A percentile compares a stretch with the other conserved stretches of the same genome.
Conservation (phyloP, 2,329 filamentous ascomycete genomes). For the Mollisia scopiformis region DNA sequence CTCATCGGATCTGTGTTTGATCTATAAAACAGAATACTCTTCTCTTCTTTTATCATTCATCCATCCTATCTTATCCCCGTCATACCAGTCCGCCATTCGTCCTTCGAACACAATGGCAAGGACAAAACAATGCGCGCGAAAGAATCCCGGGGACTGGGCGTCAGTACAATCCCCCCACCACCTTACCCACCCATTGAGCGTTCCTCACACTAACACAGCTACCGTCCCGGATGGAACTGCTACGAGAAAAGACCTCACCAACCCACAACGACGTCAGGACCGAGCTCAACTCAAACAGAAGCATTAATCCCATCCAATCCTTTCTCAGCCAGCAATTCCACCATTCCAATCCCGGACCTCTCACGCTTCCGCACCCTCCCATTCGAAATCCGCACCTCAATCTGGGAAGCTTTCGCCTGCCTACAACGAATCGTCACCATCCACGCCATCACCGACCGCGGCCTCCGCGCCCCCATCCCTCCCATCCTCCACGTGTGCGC, state of each 20-base stretch:
- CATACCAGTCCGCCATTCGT: neutral
- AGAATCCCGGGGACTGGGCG: neutral
- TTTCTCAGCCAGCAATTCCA: too few species aligned
- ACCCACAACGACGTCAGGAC: neutral
- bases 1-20: neutral
- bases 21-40: neutral
- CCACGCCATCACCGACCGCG: neutral
- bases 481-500: neutral
- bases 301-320: too few species aligned
- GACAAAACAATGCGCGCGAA: neutral
- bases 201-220: neutral
- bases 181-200: too few species aligned
- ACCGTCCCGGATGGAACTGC: neutral
- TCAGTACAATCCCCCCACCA: neutral
- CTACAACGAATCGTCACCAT: neutral
- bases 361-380: neutral
- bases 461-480: neutral
- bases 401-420: neutral
- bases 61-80: neutral
- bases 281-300: too few species aligned
- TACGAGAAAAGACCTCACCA: neutral
- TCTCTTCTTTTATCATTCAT: neutral
- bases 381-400: neutral
- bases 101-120: neutral
- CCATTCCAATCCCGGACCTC: neutral